These are phyloP conservation scores for Termitomyces eurrhizus DNA, from an alignment of 768 basidiomycete genomes.

Conservation along the genomic window DNA sequence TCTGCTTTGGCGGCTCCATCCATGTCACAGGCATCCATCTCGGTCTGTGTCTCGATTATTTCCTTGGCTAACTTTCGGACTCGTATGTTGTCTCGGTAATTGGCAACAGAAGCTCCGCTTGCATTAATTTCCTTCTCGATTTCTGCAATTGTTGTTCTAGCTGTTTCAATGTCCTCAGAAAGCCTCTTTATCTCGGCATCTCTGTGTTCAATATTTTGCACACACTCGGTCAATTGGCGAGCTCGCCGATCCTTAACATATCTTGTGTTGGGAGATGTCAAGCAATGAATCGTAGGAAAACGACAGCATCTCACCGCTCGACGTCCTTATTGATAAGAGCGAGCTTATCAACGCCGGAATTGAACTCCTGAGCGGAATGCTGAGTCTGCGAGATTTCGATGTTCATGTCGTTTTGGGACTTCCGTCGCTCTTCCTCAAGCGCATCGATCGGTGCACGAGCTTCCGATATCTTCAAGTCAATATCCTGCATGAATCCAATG, in stretches of 20 bases:
- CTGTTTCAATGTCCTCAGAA: constrained; percentile 31
- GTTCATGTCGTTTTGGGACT: constrained; percentile 46
- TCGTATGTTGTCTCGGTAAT: constrained; percentile 80
- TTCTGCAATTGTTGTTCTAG: constrained; percentile 41
- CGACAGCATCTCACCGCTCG: constrained; percentile 46
- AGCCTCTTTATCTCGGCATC: constrained; percentile 35
- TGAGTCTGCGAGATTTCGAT: constrained; percentile 50
- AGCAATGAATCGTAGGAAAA: not conserved
- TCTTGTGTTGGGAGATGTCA: constrained; percentile 33
- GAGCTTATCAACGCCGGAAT: constrained; percentile 59
- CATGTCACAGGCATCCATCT: constrained; percentile 77
- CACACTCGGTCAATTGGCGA: constrained; percentile 56
- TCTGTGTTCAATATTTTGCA: constrained; percentile 44
- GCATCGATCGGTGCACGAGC: constrained; percentile 62
- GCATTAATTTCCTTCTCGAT: constrained; percentile 81
- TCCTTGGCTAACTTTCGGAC: constrained; percentile 65
- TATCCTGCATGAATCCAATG: constrained; percentile 39
- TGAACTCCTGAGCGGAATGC: constrained; percentile 56
- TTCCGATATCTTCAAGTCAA: constrained; percentile 56
- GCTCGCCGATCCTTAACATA: constrained; percentile 70
- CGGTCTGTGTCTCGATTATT: constrained; percentile 59
- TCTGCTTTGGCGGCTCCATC: constrained; percentile 83
- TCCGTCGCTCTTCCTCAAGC: constrained; percentile 53
- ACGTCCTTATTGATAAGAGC: constrained; percentile 55
- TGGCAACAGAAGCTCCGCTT: constrained; percentile 63